Evolutionary conservation across 495 filamentous ascomycete genomes (phyloP), one percentile per base, ranked within the genome.

Genomic region (Penicillium parvum): DNA sequence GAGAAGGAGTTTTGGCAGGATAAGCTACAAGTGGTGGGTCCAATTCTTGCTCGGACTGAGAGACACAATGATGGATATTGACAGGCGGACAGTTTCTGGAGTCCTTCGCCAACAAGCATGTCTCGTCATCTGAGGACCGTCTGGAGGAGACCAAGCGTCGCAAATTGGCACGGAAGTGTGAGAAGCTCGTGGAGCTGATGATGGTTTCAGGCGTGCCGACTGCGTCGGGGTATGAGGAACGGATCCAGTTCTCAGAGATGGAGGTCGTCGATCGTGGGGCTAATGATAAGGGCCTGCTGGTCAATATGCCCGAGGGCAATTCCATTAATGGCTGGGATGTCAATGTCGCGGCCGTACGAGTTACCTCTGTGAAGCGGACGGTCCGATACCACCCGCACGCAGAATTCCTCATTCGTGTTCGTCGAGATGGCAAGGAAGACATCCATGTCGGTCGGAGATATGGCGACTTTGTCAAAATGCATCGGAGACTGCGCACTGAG

Each of bases 1-100:
- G 92, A 98, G 76, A 95, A 96, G 75, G 91, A 98, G 63, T 98
- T 98, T 55, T 98, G 92, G 92, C 92, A 98, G 68, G 88, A 97
- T 55, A 96, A 95, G 63, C 68, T 98, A 35, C 92, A 98, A 75
- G 81, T 90, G 63, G 90, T 96, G 65, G 30, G 88, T 79, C 49
- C 22, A 34, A 12, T 25, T 21, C 15, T 7, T 5, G 9, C 28
- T 33, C 21, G 5, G 4, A 19, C 35, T 16, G 8, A 29, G 28
- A 5, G 7, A 10, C 12, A 15, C 5, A 30, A 16, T 30, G 28
- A 30, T 15, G 22, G 3, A 27, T 26, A 41, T 29, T 41, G 37
- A 47, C 29, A 12, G 2, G 16, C 9, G 12, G 11, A 19, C 59
- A 96, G 90, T 98, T 97, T 54, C 76, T 98, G 3, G 90, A 97